Evolutionary conservation across 2,329 filamentous ascomycete species (phyloP).

Genomic region (Seiridium cupressi): DNA sequence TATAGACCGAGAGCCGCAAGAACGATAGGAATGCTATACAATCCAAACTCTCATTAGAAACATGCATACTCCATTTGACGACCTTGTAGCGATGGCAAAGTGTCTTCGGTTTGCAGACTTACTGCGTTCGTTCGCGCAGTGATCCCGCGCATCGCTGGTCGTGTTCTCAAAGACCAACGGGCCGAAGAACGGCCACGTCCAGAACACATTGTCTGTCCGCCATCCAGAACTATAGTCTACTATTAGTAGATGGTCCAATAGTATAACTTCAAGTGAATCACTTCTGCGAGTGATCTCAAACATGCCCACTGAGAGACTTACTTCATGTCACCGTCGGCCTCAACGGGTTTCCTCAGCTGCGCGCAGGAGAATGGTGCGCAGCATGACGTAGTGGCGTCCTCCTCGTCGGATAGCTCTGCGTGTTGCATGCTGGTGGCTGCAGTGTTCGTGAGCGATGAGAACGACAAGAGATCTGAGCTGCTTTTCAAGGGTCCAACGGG

Average conservation of each 20-base stretch:
- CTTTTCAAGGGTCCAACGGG: too few species aligned
- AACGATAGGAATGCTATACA: slow-evolving; percentile 76
- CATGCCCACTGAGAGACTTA: slow-evolving; percentile 16
- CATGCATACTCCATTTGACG: too few species aligned
- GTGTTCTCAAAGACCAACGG: slow-evolving; percentile 73
- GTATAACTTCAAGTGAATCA: not conserved
- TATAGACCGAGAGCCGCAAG: slow-evolving; percentile 84
- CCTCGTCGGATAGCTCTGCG: not conserved
- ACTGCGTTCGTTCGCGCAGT: slow-evolving; percentile 78
- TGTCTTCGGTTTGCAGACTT: slow-evolving; percentile 13
- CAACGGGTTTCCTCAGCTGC: slow-evolving; percentile 39
- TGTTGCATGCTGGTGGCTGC: not conserved
- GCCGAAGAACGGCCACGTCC: slow-evolving; percentile 60
- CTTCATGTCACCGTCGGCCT: slow-evolving; percentile 38
- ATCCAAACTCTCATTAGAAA: too few species aligned
- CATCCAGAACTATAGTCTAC: slow-evolving; percentile 13
- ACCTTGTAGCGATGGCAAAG: not conserved
- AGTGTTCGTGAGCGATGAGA: too few species aligned
- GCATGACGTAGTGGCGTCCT: slow-evolving; percentile 24
- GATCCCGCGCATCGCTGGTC: slow-evolving; percentile 71
- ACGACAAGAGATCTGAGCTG: too few species aligned
- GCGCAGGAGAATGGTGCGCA: slow-evolving; percentile 34
- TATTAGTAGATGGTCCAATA: not conserved
- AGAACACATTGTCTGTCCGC: slow-evolving; percentile 45
- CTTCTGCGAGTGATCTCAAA: not conserved